Base-by-base conservation (phyloP, 345 rosid species). In the Syzygium oleosum region DNA sequence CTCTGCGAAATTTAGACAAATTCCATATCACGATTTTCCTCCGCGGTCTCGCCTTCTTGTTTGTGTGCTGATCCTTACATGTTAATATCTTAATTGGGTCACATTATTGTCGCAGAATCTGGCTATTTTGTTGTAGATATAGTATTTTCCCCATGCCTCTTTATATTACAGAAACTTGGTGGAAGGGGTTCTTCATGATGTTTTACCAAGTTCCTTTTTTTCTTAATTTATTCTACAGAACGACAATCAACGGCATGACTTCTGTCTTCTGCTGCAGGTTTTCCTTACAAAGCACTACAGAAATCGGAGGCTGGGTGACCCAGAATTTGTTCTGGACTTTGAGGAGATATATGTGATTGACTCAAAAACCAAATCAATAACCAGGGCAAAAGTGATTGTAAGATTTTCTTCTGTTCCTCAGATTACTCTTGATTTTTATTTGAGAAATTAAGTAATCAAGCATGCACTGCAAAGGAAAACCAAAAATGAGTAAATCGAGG, bases 341-440 rank as follows among this genome's bases (percentile, higher is more conserved):
- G 99, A 97, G 92, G 98, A 97, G 93, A 96, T 97, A 51, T 97
- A 97, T 88, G 95, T 94, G 88, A 95, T 97, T 85, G 98, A 97
- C 85, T 95, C 98, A 27, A 95, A 91, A 91, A 95, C 97, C 43
- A 97, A 94, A 94, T 97, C 99, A 65, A 96, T 97, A 87, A 94
- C 97, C 73, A 94, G 99, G 92, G 99, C 99, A 77, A 97, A 92
- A 95, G 98, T 97, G 86, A 84, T 94, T 94, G 99, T 97, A 91
- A 91, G 93, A 65, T 85, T 59, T 84, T 55, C 58, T 21, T 73
- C 31, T 41, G 22, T 53, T 21, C 55, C 10, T 27, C 63, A 59
- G 51, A 23, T 12, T 51, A 52, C 65, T 27, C n/a, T 51, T 1
- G 22, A 51, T 23, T 80, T 52, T 49, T 86, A 22, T 73, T 23